Evolutionary conservation across 176 grass and related monocot species (phyloP).

Genomic region (Themeda triandra): DNA sequence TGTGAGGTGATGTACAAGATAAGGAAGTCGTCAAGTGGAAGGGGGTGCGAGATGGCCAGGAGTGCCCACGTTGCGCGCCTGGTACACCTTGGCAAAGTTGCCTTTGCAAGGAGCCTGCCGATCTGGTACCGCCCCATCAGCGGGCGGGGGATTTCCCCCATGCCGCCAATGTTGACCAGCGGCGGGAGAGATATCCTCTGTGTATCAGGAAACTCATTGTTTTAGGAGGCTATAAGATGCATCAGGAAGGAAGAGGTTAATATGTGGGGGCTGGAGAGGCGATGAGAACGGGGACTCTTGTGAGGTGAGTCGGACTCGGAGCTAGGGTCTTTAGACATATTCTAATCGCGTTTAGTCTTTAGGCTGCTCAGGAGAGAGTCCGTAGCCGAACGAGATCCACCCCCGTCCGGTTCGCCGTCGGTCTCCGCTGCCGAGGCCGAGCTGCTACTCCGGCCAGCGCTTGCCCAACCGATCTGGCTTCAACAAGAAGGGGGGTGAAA

Average conservation of each 20-base stretch:
- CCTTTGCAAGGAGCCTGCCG: neutral
- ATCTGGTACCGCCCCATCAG: neutral
- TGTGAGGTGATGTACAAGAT: no score
- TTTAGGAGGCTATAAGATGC: neutral
- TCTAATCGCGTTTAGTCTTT: no score
- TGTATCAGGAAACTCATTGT: no score
- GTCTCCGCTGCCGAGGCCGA: neutral
- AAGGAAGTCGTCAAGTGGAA: no score
- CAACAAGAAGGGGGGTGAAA: no score
- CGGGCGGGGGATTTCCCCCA: neutral
- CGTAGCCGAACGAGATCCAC: no score
- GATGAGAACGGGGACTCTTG: no score
- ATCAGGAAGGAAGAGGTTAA: neutral
- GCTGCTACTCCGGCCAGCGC: slow-evolving; percentile 44
- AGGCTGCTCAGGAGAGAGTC: no score
- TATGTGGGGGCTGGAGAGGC: neutral
- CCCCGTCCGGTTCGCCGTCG: slow-evolving; percentile 22
- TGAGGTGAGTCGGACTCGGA: no score
- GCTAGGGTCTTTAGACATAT: no score
- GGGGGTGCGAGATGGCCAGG: no score
- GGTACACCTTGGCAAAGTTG: neutral
- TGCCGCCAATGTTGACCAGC: no score
- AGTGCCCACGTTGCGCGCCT: neutral
- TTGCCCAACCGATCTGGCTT: slow-evolving; percentile 63
- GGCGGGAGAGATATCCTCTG: neutral